Percentiles rank a stretch among this genome's conserved stretches.
Evolutionary conservation across 202 grass and related monocot genomes (phyloP).

Genomic region (Saccharum hybrid): DNA sequence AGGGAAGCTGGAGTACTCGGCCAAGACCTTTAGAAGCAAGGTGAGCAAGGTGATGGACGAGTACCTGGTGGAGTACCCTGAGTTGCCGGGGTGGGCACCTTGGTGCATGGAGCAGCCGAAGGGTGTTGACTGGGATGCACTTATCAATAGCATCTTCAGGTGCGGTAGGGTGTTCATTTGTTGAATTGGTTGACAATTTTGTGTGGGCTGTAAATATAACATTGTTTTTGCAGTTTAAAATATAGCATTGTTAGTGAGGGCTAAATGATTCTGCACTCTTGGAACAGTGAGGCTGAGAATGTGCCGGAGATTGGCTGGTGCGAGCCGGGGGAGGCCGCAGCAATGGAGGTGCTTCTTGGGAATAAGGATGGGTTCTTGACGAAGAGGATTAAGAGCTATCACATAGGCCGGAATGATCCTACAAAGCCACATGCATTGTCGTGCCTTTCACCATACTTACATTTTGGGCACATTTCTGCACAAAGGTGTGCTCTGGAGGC

Average conservation of each 20-base stretch:
- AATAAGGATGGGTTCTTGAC: constrained; percentile 77
- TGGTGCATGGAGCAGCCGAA: constrained; percentile 58
- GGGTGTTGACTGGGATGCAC: constrained; percentile 60
- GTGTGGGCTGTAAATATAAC: background rate
- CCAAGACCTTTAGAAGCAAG: constrained; percentile 78
- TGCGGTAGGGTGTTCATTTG: background rate
- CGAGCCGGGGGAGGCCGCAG: constrained; percentile 65
- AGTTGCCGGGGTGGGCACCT: constrained; percentile 27
- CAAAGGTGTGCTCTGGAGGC: constrained; percentile 87
- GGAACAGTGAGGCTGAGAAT: constrained; percentile 69
- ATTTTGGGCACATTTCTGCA: constrained; percentile 93
- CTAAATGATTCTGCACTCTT: constrained; percentile 19
- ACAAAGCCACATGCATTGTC: constrained; percentile 70
- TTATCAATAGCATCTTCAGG: constrained; percentile 69
- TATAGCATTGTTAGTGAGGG: background rate
- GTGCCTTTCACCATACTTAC: constrained; percentile 81
- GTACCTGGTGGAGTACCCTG: constrained; percentile 79
- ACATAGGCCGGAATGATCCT: constrained; percentile 73
- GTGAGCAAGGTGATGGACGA: constrained; percentile 66
- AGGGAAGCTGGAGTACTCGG: constrained; percentile 73
- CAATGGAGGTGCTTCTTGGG: constrained; percentile 66
- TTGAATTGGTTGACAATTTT: background rate
- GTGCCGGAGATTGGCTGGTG: constrained; percentile 89
- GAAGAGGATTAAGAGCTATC: constrained; percentile 79
- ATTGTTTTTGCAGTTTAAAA: background rate